phyloP scores from a whole-genome alignment of 2,329 filamentous ascomycete species.

The Malbranchea zuffiana region DNA sequence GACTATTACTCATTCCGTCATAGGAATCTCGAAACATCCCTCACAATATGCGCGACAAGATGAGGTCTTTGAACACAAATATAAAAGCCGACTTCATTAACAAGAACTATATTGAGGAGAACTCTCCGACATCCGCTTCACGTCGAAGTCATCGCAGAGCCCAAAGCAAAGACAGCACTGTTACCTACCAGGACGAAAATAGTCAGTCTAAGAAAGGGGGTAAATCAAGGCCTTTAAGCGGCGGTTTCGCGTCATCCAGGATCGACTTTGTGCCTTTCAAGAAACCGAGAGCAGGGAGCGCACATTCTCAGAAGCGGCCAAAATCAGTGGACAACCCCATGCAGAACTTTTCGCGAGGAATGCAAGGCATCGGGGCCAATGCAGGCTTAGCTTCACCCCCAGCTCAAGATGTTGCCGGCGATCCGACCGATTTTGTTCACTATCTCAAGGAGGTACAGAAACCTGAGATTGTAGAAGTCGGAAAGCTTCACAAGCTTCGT shows the following conservation, averaged over 20 bases:
- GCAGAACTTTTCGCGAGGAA: conserved; percentile 47
- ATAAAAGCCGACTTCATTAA: conserved; percentile 95
- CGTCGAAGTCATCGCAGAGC: conserved; percentile 17
- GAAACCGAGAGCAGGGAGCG: conserved; percentile 58
- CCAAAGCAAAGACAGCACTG: conserved; percentile 34
- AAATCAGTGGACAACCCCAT: conserved; percentile 63
- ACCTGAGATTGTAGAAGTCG: conserved; percentile 79
- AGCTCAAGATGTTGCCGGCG: conserved; percentile 56
- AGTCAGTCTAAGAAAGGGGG: conserved; percentile 28
- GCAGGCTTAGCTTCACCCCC: conserved; percentile 46
- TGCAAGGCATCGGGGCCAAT: conserved; percentile 37
- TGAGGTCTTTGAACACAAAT: conserved; percentile 75
- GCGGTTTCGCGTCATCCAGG: conserved; percentile 68
- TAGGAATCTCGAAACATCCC: conserved; percentile 86
- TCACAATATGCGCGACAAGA: conserved; percentile 85
- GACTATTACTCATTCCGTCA: conserved; percentile 19
- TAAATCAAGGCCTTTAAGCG: conserved; percentile 49
- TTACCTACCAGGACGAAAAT: conserved; percentile 34
- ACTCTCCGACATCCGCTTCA: conserved; percentile 28
- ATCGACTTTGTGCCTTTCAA: conserved; percentile 61
- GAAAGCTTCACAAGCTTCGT: conserved; percentile 84
- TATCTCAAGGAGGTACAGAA: conserved; percentile 73
- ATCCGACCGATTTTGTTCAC: conserved; percentile 72
- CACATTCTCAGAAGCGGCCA: conserved; percentile 54
- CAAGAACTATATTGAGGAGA: conserved; percentile 56